These are phyloP conservation scores for Gossypium schwendimanii DNA, from an alignment of 441 rosid species.

Conservation along the genomic window DNA sequence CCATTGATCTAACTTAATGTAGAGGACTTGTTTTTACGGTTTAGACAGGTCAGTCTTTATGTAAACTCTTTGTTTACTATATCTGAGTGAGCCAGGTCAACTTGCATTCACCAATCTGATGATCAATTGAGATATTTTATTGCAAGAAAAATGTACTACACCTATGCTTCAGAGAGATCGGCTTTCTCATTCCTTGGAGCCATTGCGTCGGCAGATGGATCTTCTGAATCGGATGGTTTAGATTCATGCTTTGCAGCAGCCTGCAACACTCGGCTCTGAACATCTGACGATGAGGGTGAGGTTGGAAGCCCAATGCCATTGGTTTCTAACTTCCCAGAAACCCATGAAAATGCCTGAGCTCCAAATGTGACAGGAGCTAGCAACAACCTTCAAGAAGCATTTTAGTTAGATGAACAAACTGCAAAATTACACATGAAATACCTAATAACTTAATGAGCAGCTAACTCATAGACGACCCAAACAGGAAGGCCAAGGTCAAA, in stretches of 20 bases:
- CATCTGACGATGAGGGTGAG: constrained; percentile 81
- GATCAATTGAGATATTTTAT: background rate
- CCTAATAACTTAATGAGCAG: background rate
- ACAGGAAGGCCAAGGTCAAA: too few relatives aligned
- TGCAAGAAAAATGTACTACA: background rate
- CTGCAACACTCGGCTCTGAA: constrained; percentile 75
- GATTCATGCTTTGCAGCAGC: constrained; percentile 95
- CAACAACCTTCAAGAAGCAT: constrained; percentile 39
- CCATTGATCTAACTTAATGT: background rate
- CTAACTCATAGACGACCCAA: background rate
- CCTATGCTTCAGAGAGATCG: constrained; percentile 55
- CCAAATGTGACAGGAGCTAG: constrained; percentile 60
- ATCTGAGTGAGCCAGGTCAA: background rate
- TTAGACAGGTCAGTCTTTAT: background rate
- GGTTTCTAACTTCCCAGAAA: constrained; percentile 72
- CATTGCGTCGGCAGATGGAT: constrained; percentile 34
- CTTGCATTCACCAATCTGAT: background rate
- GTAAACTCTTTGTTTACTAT: background rate
- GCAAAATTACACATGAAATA: background rate
- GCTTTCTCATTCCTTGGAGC: constrained; percentile 30
- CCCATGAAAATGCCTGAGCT: constrained; percentile 80
- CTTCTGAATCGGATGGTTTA: constrained; percentile 59
- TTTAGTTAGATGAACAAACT: background rate
- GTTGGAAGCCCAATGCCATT: constrained; percentile 77
- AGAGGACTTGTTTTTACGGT: background rate